Conservation (phyloP, 257 asterid genomes). For the Schizonepeta tenuifolia region DNA sequence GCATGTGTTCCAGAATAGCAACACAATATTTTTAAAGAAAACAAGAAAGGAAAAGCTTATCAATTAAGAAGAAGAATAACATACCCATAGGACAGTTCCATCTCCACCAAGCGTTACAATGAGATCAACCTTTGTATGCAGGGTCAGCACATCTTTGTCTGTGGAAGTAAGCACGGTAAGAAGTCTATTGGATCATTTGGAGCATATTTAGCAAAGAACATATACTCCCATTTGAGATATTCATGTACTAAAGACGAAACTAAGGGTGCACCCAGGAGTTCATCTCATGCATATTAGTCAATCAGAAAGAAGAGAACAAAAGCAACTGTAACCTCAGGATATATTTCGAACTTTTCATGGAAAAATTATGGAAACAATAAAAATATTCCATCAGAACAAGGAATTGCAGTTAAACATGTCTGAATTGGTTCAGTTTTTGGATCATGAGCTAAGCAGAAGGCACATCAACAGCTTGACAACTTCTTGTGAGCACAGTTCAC, state of each 20-base stretch:
- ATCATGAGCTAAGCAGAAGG: background rate
- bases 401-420: background rate
- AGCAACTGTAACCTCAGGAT: background rate
- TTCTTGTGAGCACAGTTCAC: background rate
- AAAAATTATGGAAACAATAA: background rate
- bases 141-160: conserved; percentile 70
- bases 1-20: background rate
- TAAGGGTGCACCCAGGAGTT: background rate
- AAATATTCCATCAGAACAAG: background rate
- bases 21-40: background rate
- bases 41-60: background rate
- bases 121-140: conserved; percentile 92
- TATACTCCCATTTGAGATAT: background rate
- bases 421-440: conserved; percentile 1
- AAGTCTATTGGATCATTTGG: background rate
- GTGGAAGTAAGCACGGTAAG: conserved; percentile 35
- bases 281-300: background rate
- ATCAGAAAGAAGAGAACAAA: conserved; percentile 10
- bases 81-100: conserved; percentile 99
- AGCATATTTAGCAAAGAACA: background rate
- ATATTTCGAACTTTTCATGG: background rate
- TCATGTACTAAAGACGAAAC: background rate
- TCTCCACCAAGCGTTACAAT: conserved; percentile 96
- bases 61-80: conserved; percentile 28
- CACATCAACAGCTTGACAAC: background rate